Evolutionary conservation across 352 stramenopile genomes (phyloP).

Genomic region (Phytophthora pinifolia): DNA sequence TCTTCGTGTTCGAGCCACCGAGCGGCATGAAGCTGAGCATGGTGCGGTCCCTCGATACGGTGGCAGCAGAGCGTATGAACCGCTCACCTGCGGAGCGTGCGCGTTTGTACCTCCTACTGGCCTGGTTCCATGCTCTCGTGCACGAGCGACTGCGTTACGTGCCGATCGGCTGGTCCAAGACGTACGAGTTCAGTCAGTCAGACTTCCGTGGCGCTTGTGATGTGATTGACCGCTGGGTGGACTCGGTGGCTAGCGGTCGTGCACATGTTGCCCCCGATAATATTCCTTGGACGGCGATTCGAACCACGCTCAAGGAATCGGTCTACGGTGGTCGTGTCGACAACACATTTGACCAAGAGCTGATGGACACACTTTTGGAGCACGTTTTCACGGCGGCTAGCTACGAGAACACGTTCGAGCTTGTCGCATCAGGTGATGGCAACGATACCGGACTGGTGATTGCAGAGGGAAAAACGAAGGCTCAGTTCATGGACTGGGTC

Average conservation of each 20-base stretch:
- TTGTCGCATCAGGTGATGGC: conserved; percentile 48
- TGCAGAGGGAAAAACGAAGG: conserved; percentile 89
- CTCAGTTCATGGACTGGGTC: conserved; percentile 92
- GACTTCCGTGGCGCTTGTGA: conserved; percentile 97
- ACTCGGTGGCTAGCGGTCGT: conserved; percentile 79
- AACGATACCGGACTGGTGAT: conserved; percentile 67
- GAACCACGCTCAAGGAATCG: conserved; percentile 94
- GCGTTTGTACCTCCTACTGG: conserved; percentile 96
- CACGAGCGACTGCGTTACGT: conserved; percentile 98
- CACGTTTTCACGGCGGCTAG: conserved; percentile 93
- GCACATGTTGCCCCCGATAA: conserved; percentile 94
- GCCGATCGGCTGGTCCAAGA: conserved; percentile 97
- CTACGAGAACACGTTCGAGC: conserved; percentile 91
- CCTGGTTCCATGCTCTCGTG: conserved; percentile 98
- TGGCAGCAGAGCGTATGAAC: conserved; percentile 92
- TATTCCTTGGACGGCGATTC: conserved; percentile 98
- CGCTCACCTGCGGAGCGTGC: conserved; percentile 83
- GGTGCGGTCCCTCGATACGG: conserved; percentile 93
- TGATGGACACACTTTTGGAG: conserved; percentile 95
- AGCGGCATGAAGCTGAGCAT: conserved; percentile 98
- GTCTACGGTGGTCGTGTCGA: conserved; percentile 98
- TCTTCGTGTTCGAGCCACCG: conserved; percentile 98
- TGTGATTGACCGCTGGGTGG: conserved; percentile 97
- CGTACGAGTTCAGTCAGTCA: conserved; percentile 99
- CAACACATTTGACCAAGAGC: conserved; percentile 95